Evolutionary conservation across 768 basidiomycete species (phyloP).

Genomic region (Punctularia strigosozonata): DNA sequence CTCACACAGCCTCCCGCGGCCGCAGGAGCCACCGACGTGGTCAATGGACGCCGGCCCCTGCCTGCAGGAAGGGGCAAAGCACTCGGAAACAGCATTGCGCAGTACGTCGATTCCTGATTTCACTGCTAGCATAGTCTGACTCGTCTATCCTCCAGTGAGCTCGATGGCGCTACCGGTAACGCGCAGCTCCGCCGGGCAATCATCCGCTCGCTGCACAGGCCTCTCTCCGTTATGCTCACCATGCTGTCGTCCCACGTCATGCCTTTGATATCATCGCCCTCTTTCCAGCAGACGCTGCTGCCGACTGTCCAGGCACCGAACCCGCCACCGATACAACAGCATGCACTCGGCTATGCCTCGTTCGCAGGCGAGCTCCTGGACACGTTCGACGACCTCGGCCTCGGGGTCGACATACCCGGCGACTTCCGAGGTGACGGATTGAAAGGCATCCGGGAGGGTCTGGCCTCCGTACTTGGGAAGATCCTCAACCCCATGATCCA

Average conservation of each 20-base stretch:
- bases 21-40: constrained; percentile 33
- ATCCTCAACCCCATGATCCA: constrained; percentile 53
- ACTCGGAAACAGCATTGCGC: constrained; percentile 56
- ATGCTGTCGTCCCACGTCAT: constrained; percentile 59
- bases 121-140: constrained; percentile 6
- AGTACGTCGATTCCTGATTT: constrained; percentile 33
- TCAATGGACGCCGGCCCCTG: constrained; percentile 60
- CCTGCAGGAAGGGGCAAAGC: constrained; percentile 62
- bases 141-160: constrained; percentile 36
- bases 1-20: constrained; percentile 53
- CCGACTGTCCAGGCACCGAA: constrained; percentile 38
- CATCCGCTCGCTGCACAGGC: constrained; percentile 62
- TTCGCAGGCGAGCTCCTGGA: constrained; percentile 69
- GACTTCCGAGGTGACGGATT: constrained; percentile 60
- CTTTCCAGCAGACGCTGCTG: constrained; percentile 41
- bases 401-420: constrained; percentile 50
- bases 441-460: constrained; percentile 55
- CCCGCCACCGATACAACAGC: constrained; percentile 55
- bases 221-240: constrained; percentile 61
- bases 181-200: constrained; percentile 57
- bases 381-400: constrained; percentile 51
- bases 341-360: constrained; percentile 55
- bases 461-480: constrained; percentile 55
- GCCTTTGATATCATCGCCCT: constrained; percentile 52
- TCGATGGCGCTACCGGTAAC: constrained; percentile 52